A percentile compares a stretch with the other conserved stretches of the same genome.
phyloP scores from a whole-genome alignment of 441 rosid genomes.

The Adansonia rubrostipa region DNA sequence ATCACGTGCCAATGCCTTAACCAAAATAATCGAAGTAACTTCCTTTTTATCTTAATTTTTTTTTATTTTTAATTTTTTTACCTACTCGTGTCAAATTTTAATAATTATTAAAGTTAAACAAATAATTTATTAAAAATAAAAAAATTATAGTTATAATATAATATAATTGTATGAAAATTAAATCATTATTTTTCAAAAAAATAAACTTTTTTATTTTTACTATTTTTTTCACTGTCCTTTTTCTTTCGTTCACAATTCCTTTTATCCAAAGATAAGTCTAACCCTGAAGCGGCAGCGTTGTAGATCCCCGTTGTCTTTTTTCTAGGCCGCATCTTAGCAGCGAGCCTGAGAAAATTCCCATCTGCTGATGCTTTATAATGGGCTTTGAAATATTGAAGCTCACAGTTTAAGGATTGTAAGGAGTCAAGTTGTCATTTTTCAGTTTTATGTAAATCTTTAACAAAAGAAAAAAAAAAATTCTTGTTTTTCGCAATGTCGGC shows the following conservation, averaged over 20 bases:
- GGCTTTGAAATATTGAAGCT: not conserved
- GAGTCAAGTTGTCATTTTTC: not conserved
- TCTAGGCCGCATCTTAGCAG: not conserved
- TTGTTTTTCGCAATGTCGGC: slow-evolving; percentile 39
- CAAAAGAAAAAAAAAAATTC: no score
- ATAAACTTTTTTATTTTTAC: not conserved
- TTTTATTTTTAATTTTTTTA: no score
- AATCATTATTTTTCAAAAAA: no score
- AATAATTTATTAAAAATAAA: no score
- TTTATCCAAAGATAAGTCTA: slow-evolving; percentile 3
- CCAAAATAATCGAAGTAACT: no score
- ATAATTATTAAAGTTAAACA: no score
- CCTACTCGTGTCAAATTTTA: no score
- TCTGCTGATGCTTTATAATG: not conserved
- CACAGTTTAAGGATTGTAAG: not conserved
- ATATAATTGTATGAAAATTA: no score
- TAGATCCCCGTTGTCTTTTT: not conserved
- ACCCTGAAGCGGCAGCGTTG: not conserved
- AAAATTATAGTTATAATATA: no score
- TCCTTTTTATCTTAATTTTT: no score
- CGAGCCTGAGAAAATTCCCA: not conserved
- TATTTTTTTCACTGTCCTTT: not conserved
- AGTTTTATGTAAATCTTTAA: not conserved
- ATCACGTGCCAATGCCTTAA: no score
- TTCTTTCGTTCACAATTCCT: not conserved